Evolutionary conservation across 2,329 filamentous ascomycete species (phyloP).

Genomic region (Claviceps purpurea): DNA sequence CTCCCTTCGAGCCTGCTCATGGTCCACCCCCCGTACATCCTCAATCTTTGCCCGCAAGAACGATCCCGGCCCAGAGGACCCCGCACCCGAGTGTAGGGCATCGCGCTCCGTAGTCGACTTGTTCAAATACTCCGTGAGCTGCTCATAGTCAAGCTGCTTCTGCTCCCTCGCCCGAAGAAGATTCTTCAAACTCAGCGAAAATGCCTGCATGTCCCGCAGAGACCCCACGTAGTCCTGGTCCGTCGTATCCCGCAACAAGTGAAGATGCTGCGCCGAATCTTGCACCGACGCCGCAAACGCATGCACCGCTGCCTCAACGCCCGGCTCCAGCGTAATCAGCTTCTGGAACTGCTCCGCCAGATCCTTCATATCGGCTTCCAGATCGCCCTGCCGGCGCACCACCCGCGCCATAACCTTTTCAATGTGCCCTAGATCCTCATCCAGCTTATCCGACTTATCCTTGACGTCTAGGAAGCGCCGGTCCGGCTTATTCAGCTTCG

Average conservation of each 20-base stretch:
- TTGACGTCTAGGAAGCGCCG: slow-evolving; percentile 87
- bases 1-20: slow-evolving; percentile 81
- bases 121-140: slow-evolving; percentile 86
- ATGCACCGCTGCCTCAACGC: slow-evolving; percentile 68
- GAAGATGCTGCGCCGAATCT: slow-evolving; percentile 66
- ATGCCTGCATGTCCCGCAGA: slow-evolving; percentile 89
- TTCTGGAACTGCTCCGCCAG: slow-evolving; percentile 91
- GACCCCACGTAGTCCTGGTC: slow-evolving; percentile 93
- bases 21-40: slow-evolving; percentile 91
- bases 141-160: slow-evolving; percentile 96
- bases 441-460: slow-evolving; percentile 84
- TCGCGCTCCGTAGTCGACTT: slow-evolving; percentile 84
- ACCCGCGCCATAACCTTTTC: slow-evolving; percentile 94
- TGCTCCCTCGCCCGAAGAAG: slow-evolving; percentile 89
- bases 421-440: slow-evolving; percentile 83
- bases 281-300: slow-evolving; percentile 80
- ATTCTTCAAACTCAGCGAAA: slow-evolving; percentile 73
- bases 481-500: slow-evolving; percentile 90
- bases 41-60: slow-evolving; percentile 93
- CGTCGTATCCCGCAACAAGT: slow-evolving; percentile 73
- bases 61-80: slow-evolving; percentile 47
- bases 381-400: slow-evolving; percentile 71
- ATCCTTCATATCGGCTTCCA: slow-evolving; percentile 80
- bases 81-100: slow-evolving; percentile 51
- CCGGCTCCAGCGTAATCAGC: slow-evolving; percentile 77